Conservation (phyloP, 1,284 basidiomycete genomes). For the Marasmius fiardii region DNA sequence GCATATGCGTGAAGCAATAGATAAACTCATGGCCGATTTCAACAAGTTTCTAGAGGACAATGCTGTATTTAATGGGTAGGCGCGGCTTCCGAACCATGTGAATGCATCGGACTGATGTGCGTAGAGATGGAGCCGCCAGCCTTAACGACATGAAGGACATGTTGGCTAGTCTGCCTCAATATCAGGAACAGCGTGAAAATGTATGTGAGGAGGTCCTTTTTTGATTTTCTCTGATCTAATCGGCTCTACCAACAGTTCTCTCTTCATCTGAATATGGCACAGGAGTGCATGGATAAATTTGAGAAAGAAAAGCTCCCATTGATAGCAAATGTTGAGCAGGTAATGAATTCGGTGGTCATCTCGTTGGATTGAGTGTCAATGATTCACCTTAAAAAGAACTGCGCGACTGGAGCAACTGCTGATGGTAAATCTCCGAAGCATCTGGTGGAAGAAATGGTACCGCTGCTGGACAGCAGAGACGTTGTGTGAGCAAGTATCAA, state of each 20-base stretch:
- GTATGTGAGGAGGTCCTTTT: conserved; percentile 30
- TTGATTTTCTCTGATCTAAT: not conserved
- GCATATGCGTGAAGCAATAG: conserved; percentile 98
- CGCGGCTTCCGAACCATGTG: conserved; percentile 13
- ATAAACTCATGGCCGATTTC: conserved; percentile 94
- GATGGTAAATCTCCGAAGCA: conserved; percentile 91
- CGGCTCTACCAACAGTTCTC: conserved; percentile 67
- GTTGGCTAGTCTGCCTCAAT: conserved; percentile 93
- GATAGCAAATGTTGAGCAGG: conserved; percentile 94
- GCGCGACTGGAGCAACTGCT: conserved; percentile 85
- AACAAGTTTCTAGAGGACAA: conserved; percentile 92
- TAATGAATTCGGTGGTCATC: conserved; percentile 26
- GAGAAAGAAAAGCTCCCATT: conserved; percentile 83
- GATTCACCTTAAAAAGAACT: conserved; percentile 53
- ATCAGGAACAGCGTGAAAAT: conserved; percentile 94
- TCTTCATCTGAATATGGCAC: conserved; percentile 94
- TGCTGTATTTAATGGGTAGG: conserved; percentile 84
- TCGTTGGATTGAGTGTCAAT: not conserved
- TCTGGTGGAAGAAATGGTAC: conserved; percentile 98
- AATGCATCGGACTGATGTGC: conserved; percentile 2
- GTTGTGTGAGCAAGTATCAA: conserved; percentile 59
- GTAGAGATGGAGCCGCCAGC: conserved; percentile 77
- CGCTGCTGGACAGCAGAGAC: conserved; percentile 83
- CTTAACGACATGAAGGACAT: conserved; percentile 99
- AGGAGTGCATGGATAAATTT: conserved; percentile 95